Evolutionary conservation across 1,139 yeast genomes (phyloP), one percentile per base, ranked within the genome.

Genomic region (Hanseniaspora uvarum): DNA sequence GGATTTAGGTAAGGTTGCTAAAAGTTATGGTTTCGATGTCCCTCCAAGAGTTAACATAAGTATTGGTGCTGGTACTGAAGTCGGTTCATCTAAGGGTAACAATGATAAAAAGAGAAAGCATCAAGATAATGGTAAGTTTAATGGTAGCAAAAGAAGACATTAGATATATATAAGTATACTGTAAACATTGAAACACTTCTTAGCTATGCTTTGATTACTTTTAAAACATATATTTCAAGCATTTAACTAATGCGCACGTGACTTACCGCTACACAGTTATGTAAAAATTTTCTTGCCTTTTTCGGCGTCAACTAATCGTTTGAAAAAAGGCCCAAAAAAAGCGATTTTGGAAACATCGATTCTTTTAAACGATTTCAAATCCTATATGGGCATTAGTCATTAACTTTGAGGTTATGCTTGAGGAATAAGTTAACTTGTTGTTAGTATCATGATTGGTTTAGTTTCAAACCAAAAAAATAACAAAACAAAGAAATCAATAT

Each of bases 31-130:
- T 6, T 92, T 94, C 71, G 83, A 84, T 50, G 83, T 86, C 23
- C 97, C 98, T 46, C 99, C 99, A 60, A 88, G 88, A 73, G 98
- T 92, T 54, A 92, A 92, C 66, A 89, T 92, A 58, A 83, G 95
- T 36, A 87, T 92, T 36, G 53, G 53, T 50, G 53, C 53, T 28
- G 53, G 53, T 16, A 50, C 53, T 61, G 98, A 97, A 18, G 86
- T 95, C 48, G 85, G 95, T 67, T 18, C 45, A 19, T 48, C 52
- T 14, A 48, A 46, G 26, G 36, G 34, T 12, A 52, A 52, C 18
- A 52, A 52, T 19, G 41, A 41, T 18, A 44, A 45, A 21, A 45
- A 44, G 46, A 52, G 50, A 52, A 52, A 41, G 16, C n/a, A 24
- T 28, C 39, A 52, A 21, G 46, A 44, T 19, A 45, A 19, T 12